Base-by-base conservation (phyloP, 1,284 basidiomycete species). In the Trametes versicolor region DNA sequence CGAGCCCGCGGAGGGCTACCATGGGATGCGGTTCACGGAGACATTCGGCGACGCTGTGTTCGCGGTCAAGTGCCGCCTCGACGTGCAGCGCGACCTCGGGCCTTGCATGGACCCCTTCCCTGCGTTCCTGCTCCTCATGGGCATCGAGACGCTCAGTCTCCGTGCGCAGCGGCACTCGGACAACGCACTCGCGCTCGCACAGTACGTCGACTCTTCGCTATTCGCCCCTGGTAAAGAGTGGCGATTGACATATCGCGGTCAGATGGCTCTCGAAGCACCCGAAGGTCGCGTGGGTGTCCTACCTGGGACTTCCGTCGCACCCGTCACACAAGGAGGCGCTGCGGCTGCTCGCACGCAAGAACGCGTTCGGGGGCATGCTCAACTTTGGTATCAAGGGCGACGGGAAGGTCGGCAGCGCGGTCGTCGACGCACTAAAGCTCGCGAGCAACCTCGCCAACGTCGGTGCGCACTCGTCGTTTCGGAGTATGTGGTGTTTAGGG, bases 121-220 rank as follows among this genome's bases (percentile, higher is more conserved):
- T 2, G 91, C 93, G 0, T 95, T 95, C 83, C 82, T 94, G 54
- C 83, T 95, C n/a, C 79, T 96, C 34, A 92, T 94, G 74, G 95
- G 95, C 62, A 81, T 96, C 49, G 95, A 97, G 80, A 97, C 95
- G 1, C 87, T 97, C 59, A 91, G 89, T 71, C 82, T 97, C 65
- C 85, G 94, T 15, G 88, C 84, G 2, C 87, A 95, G 78, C 80
- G 93, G 59, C 94, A 95, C 74, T 85, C 84, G 47, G 83, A 89
- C 39, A 96, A 95, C 67, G 87, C 93, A 0, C 81, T 95, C 2
- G 86, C 85, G 1, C 82, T 96, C 7, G 94, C 94, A 0, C 77
- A 82, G 83, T 89, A 70, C 19, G 81, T 77, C 45, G 34, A 23
- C 45, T 13, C n/a, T n/a, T n/a, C n/a, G n/a, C n/a, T n/a, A n/a